Evolutionary conservation across 2,329 filamentous ascomycete species (phyloP).

Genomic region (Beauveria sp.): DNA sequence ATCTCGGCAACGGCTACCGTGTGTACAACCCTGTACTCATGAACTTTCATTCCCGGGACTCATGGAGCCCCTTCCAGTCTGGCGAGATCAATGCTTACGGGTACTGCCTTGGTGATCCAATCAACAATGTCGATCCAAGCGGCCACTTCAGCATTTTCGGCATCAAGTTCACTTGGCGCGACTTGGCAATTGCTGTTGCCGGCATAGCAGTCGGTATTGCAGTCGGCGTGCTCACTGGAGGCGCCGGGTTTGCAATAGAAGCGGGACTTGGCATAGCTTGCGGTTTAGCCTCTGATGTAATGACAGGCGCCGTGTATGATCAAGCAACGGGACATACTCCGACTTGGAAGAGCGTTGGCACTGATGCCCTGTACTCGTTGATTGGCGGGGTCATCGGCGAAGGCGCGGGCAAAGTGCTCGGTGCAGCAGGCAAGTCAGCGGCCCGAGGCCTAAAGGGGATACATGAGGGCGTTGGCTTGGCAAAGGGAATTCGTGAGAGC

Average conservation of each 20-base stretch:
- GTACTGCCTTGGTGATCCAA: neutral
- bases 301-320: neutral
- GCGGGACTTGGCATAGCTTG: neutral
- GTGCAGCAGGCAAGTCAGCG: too few relatives aligned
- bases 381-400: neutral
- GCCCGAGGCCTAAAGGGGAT: too few relatives aligned
- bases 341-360: neutral
- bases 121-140: neutral
- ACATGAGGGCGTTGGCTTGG: too few relatives aligned
- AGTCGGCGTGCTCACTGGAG: neutral
- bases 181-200: neutral
- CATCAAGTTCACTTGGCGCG: neutral
- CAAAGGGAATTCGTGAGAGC: too few relatives aligned
- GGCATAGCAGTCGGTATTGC: neutral
- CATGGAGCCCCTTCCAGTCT: neutral
- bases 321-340: neutral
- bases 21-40: neutral
- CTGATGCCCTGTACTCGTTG: neutral
- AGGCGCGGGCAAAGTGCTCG: neutral
- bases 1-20: neutral
- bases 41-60: neutral
- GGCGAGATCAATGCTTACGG: neutral
- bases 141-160: neutral
- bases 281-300: neutral
- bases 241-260: neutral